Evolutionary conservation across 345 rosid species (phyloP).

Genomic region (Moricandia moricandioides): DNA sequence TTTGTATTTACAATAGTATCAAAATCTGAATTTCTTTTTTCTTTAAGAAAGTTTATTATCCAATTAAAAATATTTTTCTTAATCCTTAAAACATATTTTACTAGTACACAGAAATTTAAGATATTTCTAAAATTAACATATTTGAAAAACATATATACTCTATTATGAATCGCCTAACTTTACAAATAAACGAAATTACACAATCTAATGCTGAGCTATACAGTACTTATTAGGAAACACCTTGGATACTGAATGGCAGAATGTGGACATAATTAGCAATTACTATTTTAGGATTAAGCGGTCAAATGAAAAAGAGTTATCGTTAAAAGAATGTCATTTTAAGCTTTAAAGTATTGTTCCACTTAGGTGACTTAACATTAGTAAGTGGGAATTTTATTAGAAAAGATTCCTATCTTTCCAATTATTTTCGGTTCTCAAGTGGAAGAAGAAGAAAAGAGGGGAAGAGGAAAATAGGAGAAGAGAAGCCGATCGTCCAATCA

Average conservation of each 20-base stretch:
- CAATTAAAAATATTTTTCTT: too few relatives aligned
- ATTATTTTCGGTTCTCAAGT: conserved; percentile 12
- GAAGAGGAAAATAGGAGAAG: conserved; percentile 2
- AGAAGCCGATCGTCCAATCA: background rate
- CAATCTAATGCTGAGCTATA: too few relatives aligned
- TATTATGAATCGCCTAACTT: background rate
- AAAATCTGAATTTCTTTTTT: too few relatives aligned
- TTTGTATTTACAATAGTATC: too few relatives aligned
- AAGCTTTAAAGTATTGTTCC: conserved; percentile 15
- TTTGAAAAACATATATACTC: too few relatives aligned
- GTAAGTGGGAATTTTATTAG: conserved; percentile 28
- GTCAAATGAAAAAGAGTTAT: conserved; percentile 24
- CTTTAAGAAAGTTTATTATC: background rate
- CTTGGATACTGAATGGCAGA: background rate
- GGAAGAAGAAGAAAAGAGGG: conserved; percentile 12
- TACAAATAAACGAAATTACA: background rate
- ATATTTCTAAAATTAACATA: too few relatives aligned
- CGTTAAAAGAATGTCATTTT: background rate
- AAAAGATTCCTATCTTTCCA: conserved; percentile 22
- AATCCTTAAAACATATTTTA: too few relatives aligned
- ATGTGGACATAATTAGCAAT: conserved; percentile 2
- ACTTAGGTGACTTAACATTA: conserved; percentile 25
- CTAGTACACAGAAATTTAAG: too few relatives aligned
- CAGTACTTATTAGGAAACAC: background rate
- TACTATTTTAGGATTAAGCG: conserved; percentile 17